Evolutionary conservation across 2,329 filamentous ascomycete genomes (phyloP).

Genomic region (Paecilomyces niveus): DNA sequence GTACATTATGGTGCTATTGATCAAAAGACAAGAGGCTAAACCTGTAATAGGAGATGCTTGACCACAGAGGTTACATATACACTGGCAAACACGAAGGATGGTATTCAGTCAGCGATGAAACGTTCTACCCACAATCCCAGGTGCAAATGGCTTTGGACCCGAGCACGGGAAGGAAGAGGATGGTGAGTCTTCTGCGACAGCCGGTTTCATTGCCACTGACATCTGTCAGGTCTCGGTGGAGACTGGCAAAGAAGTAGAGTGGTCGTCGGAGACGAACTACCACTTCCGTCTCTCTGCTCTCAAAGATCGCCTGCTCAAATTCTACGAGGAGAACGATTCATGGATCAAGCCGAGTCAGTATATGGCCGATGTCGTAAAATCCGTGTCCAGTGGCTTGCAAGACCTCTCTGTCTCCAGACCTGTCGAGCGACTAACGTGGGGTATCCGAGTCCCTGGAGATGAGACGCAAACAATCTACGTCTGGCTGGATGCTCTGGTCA

Average conservation of each 20-base stretch:
- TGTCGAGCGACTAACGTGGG: slow-evolving; percentile 71
- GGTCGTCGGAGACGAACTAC: slow-evolving; percentile 89
- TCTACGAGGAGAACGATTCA: slow-evolving; percentile 68
- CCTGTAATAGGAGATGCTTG: slow-evolving; percentile 53
- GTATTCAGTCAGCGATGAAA: slow-evolving; percentile 96
- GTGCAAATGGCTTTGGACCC: slow-evolving; percentile 71
- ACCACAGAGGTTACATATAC: slow-evolving; percentile 72
- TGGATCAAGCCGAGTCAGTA: slow-evolving; percentile 69
- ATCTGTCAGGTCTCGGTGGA: slow-evolving; percentile 58
- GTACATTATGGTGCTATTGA: slow-evolving; percentile 24
- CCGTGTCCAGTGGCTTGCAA: slow-evolving; percentile 69
- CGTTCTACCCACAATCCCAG: slow-evolving; percentile 76
- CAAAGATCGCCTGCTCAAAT: slow-evolving; percentile 66
- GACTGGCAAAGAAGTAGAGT: slow-evolving; percentile 89
- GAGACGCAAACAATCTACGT: slow-evolving; percentile 88
- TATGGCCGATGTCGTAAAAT: slow-evolving; percentile 70
- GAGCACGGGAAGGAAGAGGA: slow-evolving; percentile 72
- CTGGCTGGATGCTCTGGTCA: slow-evolving; percentile 93
- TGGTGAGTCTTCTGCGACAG: slow-evolving; percentile 42
- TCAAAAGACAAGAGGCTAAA: slow-evolving; percentile 5
- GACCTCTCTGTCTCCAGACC: slow-evolving; percentile 89
- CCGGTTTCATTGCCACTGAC: slow-evolving; percentile 6
- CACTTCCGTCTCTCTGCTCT: slow-evolving; percentile 87
- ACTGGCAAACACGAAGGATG: slow-evolving; percentile 82
- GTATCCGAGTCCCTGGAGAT: slow-evolving; percentile 81